phyloP scores from a whole-genome alignment of 106 monocot genomes.

The Gastrodia elata region DNA sequence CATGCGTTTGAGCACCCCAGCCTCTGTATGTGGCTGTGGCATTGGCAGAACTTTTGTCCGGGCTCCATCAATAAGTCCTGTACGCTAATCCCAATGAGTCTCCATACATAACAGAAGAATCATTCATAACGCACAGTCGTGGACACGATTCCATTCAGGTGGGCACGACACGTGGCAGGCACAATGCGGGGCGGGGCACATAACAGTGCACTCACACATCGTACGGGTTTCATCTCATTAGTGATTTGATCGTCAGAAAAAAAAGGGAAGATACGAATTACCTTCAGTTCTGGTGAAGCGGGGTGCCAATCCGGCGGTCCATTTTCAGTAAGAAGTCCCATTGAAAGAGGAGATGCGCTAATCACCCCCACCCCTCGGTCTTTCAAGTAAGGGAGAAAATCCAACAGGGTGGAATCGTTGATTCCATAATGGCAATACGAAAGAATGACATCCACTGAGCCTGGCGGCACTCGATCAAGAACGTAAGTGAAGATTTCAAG shows the following conservation, averaged over 20 bases:
- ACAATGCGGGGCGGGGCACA: too few relatives aligned
- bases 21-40: too few relatives aligned
- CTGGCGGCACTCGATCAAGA: conserved; percentile 64
- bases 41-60: too few relatives aligned
- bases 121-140: too few relatives aligned
- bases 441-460: conserved; percentile 77
- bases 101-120: too few relatives aligned
- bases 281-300: conserved; percentile 71
- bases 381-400: conserved; percentile 72
- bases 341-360: conserved; percentile 78
- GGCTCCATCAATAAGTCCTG: too few relatives aligned
- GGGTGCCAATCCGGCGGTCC: conserved; percentile 90
- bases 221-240: too few relatives aligned
- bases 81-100: too few relatives aligned
- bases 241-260: not conserved
- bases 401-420: conserved; percentile 55
- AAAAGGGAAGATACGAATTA: not conserved
- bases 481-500: conserved; percentile 62
- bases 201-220: too few relatives aligned
- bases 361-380: conserved; percentile 77
- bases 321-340: conserved; percentile 79
- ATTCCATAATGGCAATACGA: conserved; percentile 90
- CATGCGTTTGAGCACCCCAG: too few relatives aligned
- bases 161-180: too few relatives aligned
- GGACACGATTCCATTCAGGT: too few relatives aligned